Base-by-base conservation (phyloP, 2,329 filamentous ascomycete genomes). In the Aspergillus persii region DNA sequence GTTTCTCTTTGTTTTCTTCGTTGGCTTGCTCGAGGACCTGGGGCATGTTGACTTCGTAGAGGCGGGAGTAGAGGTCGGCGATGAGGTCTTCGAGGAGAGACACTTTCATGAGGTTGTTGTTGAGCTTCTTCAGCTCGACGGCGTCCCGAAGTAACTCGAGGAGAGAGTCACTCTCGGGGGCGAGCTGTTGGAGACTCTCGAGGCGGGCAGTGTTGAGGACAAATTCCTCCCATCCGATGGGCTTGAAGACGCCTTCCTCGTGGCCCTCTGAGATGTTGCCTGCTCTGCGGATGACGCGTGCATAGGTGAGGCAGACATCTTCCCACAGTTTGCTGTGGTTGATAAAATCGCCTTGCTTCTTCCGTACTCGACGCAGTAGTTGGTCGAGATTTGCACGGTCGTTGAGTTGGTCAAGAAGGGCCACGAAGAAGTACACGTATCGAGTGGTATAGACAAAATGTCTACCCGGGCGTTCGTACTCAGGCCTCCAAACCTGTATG, bases 401-500 rank as follows among this genome's bases (percentile, higher is more conserved):
- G 55, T 87, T 85, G 64, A 93, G 83, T 53, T 91, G 84, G 47
- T 89, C 85, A 6, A 96, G 80, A 7, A 96, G 80, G 56, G 84
- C 82, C 11, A 91, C 86, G 74, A 96, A 91, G 70, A 95, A 95
- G 18, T 87, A 86, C 1, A 92, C 89, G 69, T 97, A 97, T 63
- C 90, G 88, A 52, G 91, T 87, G 0, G 92, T 96, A 72, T 95
- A 97, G 41, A 96, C 92, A 69, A 96, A 95, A 73, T 97, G 93
- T 18, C 93, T 86, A 0, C 93, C 93, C 0, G 92, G 82, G 26
- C 88, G 81, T 72, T 97, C 93, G 50, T 90, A 87, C 65, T 96
- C 93, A 41, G 93, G 95, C 67, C 93, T 94, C 93, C 93, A 97
- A 3, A 97, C 92, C 70, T 96, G 94, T 74, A 96, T 88, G 1